These are phyloP conservation scores for Cucurbita moschata DNA, from an alignment of 306 rosid genomes.

Conservation along the genomic window DNA sequence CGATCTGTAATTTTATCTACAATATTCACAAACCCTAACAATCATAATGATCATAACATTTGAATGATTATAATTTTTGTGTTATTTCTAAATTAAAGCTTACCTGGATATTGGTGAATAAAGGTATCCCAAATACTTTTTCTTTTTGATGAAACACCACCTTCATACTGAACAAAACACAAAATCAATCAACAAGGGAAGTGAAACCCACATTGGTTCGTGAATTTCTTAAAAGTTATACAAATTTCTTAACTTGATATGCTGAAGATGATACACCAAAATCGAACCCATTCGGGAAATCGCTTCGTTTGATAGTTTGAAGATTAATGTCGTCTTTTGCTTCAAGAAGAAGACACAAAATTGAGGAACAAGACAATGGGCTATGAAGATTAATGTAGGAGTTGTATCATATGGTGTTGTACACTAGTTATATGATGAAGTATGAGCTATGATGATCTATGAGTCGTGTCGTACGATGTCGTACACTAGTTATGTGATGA, in stretches of 20 bases:
- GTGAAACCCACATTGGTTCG: neutral
- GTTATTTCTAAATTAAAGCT: too few relatives aligned
- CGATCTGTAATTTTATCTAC: constrained; percentile 25
- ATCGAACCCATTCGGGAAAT: neutral
- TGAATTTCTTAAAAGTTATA: neutral
- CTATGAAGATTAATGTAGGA: too few relatives aligned
- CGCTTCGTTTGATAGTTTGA: neutral
- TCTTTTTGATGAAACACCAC: neutral
- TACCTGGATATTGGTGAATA: neutral
- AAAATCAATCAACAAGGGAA: neutral
- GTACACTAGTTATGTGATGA: too few relatives aligned
- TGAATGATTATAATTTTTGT: neutral
- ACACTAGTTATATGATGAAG: too few relatives aligned
- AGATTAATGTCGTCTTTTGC: neutral
- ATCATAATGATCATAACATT: neutral
- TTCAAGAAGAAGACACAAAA: neutral
- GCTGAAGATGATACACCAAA: neutral
- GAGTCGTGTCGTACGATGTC: too few relatives aligned
- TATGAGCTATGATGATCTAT: too few relatives aligned
- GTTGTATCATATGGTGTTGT: too few relatives aligned
- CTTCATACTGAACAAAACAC: neutral
- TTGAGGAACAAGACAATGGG: neutral
- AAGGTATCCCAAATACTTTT: neutral
- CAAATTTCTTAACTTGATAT: neutral
- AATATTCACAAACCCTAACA: neutral